These are phyloP conservation scores for Pseudocercospora crystallina DNA, from an alignment of 2,329 filamentous ascomycete genomes.

Conservation along the genomic window DNA sequence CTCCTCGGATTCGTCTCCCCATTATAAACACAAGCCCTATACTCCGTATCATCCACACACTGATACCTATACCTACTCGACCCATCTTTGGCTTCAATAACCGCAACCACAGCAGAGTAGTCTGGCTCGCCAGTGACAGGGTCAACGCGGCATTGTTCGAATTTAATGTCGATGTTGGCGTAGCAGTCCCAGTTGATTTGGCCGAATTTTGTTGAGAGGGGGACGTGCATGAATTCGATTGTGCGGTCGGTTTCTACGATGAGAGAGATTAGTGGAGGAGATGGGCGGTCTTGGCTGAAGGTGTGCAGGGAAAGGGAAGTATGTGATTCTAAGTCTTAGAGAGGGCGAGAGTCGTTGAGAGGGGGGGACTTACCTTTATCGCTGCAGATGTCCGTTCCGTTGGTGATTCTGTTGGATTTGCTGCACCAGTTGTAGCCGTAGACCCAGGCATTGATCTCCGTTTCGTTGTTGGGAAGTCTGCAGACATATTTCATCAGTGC, in stretches of 20 bases:
- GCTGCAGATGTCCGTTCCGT: conserved; percentile 12
- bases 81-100: conserved; percentile 1
- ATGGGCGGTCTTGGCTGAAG: too few relatives aligned
- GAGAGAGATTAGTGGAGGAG: too few relatives aligned
- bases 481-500: background rate
- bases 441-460: conserved; percentile 15
- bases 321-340: too few relatives aligned
- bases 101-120: conserved; percentile 1
- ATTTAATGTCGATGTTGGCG: conserved; percentile 11
- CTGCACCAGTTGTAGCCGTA: conserved; percentile 16
- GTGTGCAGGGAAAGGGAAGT: too few relatives aligned
- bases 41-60: conserved; percentile 11
- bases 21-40: conserved; percentile 12
- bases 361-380: background rate
- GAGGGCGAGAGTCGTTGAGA: too few relatives aligned
- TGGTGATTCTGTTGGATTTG: conserved; percentile 9
- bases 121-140: background rate
- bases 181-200: conserved; percentile 6
- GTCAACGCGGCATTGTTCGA: conserved; percentile 3
- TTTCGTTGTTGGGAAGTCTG: conserved; percentile 9
- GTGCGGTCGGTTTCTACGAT: background rate
- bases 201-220: conserved; percentile 11
- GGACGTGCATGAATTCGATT: conserved; percentile 13
- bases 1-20: background rate
- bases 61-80: conserved; percentile 3